A percentile compares a stretch with the other conserved stretches of the same genome.
Evolutionary conservation across 2,329 filamentous ascomycete species (phyloP).

Genomic region (Epichloe sibirici): DNA sequence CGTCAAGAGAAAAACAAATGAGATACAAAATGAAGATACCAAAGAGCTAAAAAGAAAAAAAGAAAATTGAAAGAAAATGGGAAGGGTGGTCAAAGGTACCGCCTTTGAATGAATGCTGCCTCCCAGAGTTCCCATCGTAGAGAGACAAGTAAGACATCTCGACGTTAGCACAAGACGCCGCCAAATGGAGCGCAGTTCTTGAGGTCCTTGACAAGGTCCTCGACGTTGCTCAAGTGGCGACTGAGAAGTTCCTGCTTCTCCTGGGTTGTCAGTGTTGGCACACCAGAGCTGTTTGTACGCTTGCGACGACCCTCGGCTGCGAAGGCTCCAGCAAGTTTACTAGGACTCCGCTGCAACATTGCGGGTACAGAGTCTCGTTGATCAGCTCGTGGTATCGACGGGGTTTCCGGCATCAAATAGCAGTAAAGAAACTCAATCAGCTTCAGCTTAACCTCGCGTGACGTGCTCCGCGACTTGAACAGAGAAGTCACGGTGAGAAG

Average conservation of each 20-base stretch:
- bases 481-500: constrained; percentile 83
- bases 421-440: constrained; percentile 98
- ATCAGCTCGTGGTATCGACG: constrained; percentile 39
- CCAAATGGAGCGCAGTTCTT: constrained; percentile 68
- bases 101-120: no score
- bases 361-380: constrained; percentile 33
- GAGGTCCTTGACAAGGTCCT: constrained; percentile 74
- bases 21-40: background rate
- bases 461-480: constrained; percentile 80
- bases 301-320: constrained; percentile 20
- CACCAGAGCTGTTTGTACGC: constrained; percentile 24
- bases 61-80: background rate
- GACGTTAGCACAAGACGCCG: constrained; percentile 35
- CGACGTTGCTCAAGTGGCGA: constrained; percentile 67
- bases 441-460: constrained; percentile 83
- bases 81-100: no score
- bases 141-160: no score
- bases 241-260: constrained; percentile 75
- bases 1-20: background rate
- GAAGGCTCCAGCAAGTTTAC: constrained; percentile 52
- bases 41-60: background rate
- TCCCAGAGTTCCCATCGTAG: background rate
- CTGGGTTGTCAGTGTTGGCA: constrained; percentile 51
- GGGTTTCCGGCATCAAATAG: constrained; percentile 89
- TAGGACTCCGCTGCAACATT: constrained; percentile 54